A percentile compares a stretch with the other conserved stretches of the same genome.
phyloP scores from a whole-genome alignment of 75 land plant species.

The Pseudotsuga menziesii region DNA sequence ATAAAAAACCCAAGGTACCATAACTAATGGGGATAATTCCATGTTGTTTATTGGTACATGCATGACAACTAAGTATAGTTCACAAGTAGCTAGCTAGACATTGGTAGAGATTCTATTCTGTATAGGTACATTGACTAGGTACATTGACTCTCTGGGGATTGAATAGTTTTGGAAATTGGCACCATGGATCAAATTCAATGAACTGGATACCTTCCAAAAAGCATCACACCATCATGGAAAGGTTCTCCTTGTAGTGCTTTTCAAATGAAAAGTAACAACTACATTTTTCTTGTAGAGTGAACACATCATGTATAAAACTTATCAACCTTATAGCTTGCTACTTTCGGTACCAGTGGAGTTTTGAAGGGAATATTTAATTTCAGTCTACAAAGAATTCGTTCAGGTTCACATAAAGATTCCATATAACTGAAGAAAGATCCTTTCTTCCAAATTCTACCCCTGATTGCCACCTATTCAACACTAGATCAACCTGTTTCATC shows the following conservation, averaged over 20 bases:
- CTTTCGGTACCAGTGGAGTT: neutral
- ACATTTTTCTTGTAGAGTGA: neutral
- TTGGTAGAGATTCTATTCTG: neutral
- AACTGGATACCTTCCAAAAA: neutral
- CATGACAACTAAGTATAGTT: neutral
- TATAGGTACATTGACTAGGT: too few species aligned
- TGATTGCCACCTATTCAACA: neutral
- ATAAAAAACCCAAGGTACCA: neutral
- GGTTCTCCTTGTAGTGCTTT: too few species aligned
- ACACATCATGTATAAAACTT: neutral
- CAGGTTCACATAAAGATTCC: neutral
- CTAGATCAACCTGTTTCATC: neutral
- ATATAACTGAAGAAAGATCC: neutral
- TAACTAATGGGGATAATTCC: neutral
- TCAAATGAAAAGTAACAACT: neutral
- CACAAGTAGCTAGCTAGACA: neutral
- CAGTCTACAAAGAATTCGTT: neutral
- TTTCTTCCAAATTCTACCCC: neutral
- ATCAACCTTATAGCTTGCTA: neutral
- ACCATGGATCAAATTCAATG: neutral
- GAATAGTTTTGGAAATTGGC: neutral
- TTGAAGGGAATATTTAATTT: neutral
- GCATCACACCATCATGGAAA: too few species aligned
- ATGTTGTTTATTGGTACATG: neutral
- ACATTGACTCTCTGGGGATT: neutral